A percentile compares a stretch with the other conserved stretches of the same genome.
phyloP scores from a whole-genome alignment of 441 rosid genomes.

The Melastoma candidum region DNA sequence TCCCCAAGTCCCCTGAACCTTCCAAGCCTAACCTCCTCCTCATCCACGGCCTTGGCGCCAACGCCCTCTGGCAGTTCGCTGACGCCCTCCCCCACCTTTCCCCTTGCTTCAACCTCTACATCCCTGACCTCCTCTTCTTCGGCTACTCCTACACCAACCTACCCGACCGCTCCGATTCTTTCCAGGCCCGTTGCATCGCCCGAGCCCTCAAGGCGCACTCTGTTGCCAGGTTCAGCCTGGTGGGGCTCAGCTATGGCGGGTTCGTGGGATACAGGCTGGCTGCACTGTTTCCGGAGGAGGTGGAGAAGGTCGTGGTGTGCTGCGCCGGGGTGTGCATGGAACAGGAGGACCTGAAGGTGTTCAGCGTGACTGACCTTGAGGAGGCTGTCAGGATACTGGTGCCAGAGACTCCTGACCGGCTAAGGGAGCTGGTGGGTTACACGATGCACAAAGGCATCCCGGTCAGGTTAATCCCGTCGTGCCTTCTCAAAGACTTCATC shows the following conservation, averaged over 20 bases:
- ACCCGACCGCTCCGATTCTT: conserved; percentile 12
- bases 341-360: conserved; percentile 12
- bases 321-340: conserved; percentile 18
- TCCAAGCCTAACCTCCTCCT: conserved; percentile 12
- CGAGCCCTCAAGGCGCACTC: conserved; percentile 13
- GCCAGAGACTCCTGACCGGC: conserved; percentile 11
- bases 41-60: conserved; percentile 18
- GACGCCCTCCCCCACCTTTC: conserved; percentile 10
- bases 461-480: conserved; percentile 9
- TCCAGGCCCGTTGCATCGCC: conserved; percentile 14
- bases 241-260: conserved; percentile 14
- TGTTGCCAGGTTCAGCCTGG: conserved; percentile 14
- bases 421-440: conserved; percentile 12
- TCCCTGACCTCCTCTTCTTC: conserved; percentile 19
- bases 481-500: conserved; percentile 17
- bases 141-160: conserved; percentile 17
- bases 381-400: conserved; percentile 13
- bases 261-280: conserved; percentile 17
- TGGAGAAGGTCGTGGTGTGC: conserved; percentile 13
- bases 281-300: conserved; percentile 12
- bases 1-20: conserved; percentile 25
- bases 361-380: conserved; percentile 8
- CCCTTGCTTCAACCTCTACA: conserved; percentile 15
- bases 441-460: conserved; percentile 5
- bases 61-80: conserved; percentile 18